Evolutionary conservation across 371 early-diverging fungal species (phyloP), one percentile per base, ranked within the genome.

Genomic region (Zychaea mexicana): DNA sequence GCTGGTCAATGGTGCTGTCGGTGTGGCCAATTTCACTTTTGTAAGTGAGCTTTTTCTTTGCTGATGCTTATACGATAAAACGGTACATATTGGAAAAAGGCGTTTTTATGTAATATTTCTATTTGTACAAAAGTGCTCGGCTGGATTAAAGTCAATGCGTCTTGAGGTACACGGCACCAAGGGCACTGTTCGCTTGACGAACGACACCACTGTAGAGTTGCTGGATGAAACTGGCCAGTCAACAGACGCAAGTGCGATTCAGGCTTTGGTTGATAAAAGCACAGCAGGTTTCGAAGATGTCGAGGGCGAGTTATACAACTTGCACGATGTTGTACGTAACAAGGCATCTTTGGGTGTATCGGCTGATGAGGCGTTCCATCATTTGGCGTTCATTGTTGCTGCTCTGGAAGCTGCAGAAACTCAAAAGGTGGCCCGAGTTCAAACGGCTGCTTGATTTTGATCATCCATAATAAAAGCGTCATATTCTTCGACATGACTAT

Each of bases 1-100:
- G 42, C 60, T 82, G 26, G 72, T 36, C 27, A 76, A 62, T 52
- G 79, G 79, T 12, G 79, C 64, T 7, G 62, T 79, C 46, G 82
- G 82, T 57, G 67, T 67, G 17, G 72, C 74, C 31, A 82, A 77
- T 62, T 78, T 82, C 45, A 82, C 82, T 57, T 82, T 76, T 71
- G 82, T 82, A 76, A 73, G 79, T 42, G 4, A 12, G 13, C 7
- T 42, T 12, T 42, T 12, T 42, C 42, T 12, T n/a, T 33, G 5
- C 39, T 32, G 45, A n/a, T 36, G 52, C 22, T 13, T 22, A 24
- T 22, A 61, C 33, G 15, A 49, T 7, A 61, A 53, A 21, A 33
- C 26, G 17, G 13, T 57, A 0, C 15, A 12, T 38, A 3, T 22
- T 33, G 9, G 26, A 36, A 36, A 36, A 36, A 8, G 10, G 2